Conservation (phyloP, 805 yeast genomes). For the Grigorovia humatica region DNA sequence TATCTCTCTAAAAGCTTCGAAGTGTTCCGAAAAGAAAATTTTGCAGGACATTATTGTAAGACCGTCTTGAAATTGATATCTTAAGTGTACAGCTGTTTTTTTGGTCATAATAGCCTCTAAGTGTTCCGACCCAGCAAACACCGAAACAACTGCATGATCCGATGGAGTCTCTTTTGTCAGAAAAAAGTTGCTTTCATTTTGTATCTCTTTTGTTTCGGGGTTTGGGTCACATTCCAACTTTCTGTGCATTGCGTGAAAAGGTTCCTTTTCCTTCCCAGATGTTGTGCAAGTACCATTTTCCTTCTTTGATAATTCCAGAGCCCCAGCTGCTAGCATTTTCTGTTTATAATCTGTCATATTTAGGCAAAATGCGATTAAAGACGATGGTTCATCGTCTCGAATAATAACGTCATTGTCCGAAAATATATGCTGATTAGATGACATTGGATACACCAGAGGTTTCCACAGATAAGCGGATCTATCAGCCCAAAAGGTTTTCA, state of each 20-base stretch:
- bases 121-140: slow-evolving; percentile 11
- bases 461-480: slow-evolving; percentile 93
- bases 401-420: slow-evolving; percentile 90
- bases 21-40: slow-evolving; percentile 90
- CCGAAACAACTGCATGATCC: neutral
- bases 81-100: slow-evolving; percentile 78
- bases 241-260: too few relatives aligned
- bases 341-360: slow-evolving; percentile 73
- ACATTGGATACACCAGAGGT: slow-evolving; percentile 73
- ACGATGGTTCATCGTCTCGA: slow-evolving; percentile 93
- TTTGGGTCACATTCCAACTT: neutral
- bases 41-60: slow-evolving; percentile 78
- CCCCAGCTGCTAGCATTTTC: slow-evolving; percentile 34
- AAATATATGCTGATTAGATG: slow-evolving; percentile 77
- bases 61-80: slow-evolving; percentile 86
- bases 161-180: neutral
- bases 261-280: too few relatives aligned
- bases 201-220: neutral
- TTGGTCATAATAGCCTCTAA: slow-evolving; percentile 67
- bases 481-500: slow-evolving; percentile 95
- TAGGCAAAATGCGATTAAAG: slow-evolving; percentile 85
- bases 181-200: neutral
- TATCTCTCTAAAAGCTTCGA: slow-evolving; percentile 81
- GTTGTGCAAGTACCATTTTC: too few relatives aligned
- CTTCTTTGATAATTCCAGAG: neutral